These are phyloP conservation scores for Pleurotus salmoneostramineus DNA, from an alignment of 768 basidiomycete species.

Conservation along the genomic window DNA sequence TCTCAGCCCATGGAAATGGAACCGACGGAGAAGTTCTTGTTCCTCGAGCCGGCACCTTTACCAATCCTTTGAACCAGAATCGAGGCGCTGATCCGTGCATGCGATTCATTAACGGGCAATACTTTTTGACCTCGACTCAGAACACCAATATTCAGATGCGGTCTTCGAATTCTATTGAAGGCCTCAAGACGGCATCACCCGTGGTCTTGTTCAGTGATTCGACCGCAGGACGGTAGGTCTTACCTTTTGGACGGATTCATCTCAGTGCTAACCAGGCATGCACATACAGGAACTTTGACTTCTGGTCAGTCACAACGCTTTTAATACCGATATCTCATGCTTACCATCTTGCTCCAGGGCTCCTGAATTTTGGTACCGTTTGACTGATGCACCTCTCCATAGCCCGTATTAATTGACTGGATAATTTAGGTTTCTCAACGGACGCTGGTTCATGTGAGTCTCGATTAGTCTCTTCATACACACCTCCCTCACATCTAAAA, in stretches of 20 bases:
- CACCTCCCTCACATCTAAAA: neutral
- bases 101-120: conserved; percentile 13
- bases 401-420: neutral
- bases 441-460: conserved; percentile 13
- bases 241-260: neutral
- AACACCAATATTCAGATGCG: conserved; percentile 14
- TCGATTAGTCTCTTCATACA: neutral
- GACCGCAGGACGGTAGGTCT: conserved; percentile 12
- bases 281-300: conserved; percentile 1
- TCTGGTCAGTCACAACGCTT: neutral
- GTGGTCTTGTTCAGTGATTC: conserved; percentile 10
- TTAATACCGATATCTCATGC: neutral
- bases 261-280: neutral
- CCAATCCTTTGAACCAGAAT: conserved; percentile 6
- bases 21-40: neutral
- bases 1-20: neutral
- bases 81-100: conserved; percentile 15
- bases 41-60: conserved; percentile 1
- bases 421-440: conserved; percentile 8
- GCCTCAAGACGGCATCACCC: conserved; percentile 12
- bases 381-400: neutral
- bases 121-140: conserved; percentile 14
- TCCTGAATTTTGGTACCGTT: conserved; percentile 12
- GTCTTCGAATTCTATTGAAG: conserved; percentile 11
- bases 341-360: conserved; percentile 6